Evolutionary conservation across 129 eudicot species (phyloP).

Genomic region (Escallonia herrerae): DNA sequence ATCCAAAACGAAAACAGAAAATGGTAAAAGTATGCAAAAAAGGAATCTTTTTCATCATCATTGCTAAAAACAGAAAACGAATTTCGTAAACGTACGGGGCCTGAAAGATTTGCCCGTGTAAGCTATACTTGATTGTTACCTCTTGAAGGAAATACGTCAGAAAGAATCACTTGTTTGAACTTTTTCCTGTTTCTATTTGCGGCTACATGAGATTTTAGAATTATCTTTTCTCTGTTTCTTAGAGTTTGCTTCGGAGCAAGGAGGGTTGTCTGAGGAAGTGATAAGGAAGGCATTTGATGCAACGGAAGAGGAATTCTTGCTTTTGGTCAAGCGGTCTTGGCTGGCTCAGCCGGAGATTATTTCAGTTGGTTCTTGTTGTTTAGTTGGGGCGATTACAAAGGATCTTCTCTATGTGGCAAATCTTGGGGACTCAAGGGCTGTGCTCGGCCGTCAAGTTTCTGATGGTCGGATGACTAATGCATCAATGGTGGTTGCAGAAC

Average conservation of each 20-base stretch:
- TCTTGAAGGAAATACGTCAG: no score
- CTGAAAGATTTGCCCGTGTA: no score
- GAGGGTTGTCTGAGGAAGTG: constrained; percentile 56
- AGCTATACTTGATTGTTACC: no score
- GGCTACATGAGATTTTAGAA: constrained; percentile 3
- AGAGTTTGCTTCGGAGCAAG: constrained; percentile 53
- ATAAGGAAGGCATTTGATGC: constrained; percentile 55
- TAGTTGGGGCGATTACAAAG: constrained; percentile 57
- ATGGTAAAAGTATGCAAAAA: no score
- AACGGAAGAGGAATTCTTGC: constrained; percentile 49
- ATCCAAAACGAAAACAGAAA: no score
- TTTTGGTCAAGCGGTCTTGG: constrained; percentile 52
- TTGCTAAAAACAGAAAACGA: no score
- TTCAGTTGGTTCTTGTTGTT: constrained; percentile 68
- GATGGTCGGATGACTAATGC: constrained; percentile 23
- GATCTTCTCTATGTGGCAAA: constrained; percentile 59
- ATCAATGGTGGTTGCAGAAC: constrained; percentile 49
- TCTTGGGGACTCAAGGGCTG: constrained; percentile 71
- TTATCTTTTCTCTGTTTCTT: constrained; percentile 6
- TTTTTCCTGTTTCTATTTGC: background rate
- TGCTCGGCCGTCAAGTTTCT: constrained; percentile 48
- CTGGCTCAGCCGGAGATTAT: constrained; percentile 50
- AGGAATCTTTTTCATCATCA: no score
- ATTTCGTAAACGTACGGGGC: no score
- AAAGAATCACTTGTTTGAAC: no score